Percentiles rank a stretch among this genome's conserved stretches.
Conservation (phyloP, 2,329 filamentous ascomycete genomes). For the Didymella pomorum region DNA sequence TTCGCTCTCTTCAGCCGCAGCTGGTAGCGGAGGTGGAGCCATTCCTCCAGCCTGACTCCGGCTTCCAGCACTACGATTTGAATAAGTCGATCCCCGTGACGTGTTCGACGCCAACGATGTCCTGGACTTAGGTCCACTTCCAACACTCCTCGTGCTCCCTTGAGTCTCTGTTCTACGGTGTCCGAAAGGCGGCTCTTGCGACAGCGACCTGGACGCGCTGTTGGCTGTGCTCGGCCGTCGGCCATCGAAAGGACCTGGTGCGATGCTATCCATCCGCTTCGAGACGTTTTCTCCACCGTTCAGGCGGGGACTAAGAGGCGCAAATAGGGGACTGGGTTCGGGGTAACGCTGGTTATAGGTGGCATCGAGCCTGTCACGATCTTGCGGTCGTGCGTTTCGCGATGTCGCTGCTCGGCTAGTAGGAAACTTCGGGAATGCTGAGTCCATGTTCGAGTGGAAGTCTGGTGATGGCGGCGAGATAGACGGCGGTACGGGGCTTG, state of each 20-base stretch:
- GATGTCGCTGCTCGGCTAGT: constrained; percentile 44
- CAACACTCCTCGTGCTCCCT: constrained; percentile 40
- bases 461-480: constrained; percentile 45
- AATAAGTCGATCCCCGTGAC: constrained; percentile 45
- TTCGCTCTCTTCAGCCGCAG: constrained; percentile 36
- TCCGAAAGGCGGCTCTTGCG: constrained; percentile 37
- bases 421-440: constrained; percentile 64
- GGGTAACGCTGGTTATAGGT: constrained; percentile 41
- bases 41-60: constrained; percentile 27
- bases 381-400: constrained; percentile 31
- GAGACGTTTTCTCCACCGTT: constrained; percentile 59
- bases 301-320: constrained; percentile 59
- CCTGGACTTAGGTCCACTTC: constrained; percentile 38
- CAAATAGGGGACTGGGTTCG: constrained; percentile 51
- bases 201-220: constrained; percentile 43
- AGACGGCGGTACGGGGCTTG: constrained; percentile 47
- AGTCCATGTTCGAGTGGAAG: constrained; percentile 54
- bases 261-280: constrained; percentile 70
- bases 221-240: constrained; percentile 43
- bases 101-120: constrained; percentile 41
- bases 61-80: constrained; percentile 36
- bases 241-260: constrained; percentile 70
- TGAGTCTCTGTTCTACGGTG: constrained; percentile 49
- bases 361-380: constrained; percentile 37
- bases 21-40: constrained; percentile 29